Conservation (phyloP, 345 rosid species). For the Salix exigua region DNA sequence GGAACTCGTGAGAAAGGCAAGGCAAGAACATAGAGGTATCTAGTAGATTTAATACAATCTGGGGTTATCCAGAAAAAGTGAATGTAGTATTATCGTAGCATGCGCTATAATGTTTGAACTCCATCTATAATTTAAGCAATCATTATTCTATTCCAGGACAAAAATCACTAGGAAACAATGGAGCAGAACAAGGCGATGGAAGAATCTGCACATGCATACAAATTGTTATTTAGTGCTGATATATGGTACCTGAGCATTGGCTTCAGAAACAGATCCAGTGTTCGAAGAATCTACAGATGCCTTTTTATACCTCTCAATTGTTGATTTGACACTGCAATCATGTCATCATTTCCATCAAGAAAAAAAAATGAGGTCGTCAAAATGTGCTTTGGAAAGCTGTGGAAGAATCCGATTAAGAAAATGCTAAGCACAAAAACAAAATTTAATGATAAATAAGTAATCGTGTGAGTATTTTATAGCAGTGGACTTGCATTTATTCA, state of each 20-base stretch:
- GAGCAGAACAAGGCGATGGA: neutral
- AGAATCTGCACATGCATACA: neutral
- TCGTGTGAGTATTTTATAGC: neutral
- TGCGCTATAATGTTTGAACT: neutral
- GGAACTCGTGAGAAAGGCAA: too few relatives aligned
- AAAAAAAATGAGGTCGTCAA: neutral
- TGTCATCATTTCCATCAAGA: neutral
- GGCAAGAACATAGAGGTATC: too few relatives aligned
- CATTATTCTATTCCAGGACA: too few relatives aligned
- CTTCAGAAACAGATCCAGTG: constrained; percentile 70
- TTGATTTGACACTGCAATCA: constrained; percentile 69
- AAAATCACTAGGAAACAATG: neutral
- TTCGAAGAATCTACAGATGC: constrained; percentile 58
- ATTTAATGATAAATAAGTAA: neutral
- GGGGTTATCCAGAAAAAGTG: neutral
- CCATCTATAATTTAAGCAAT: neutral
- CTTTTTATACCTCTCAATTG: constrained; percentile 95
- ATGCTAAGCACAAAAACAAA: neutral
- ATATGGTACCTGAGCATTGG: constrained; percentile 75
- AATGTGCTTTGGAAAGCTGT: neutral
- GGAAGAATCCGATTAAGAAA: neutral
- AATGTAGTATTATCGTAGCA: too few relatives aligned
- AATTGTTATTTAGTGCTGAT: neutral
- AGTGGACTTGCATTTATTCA: neutral
- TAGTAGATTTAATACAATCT: too few relatives aligned